Conservation (phyloP, 169 alveolate species). For the Babesia gibsoni region DNA sequence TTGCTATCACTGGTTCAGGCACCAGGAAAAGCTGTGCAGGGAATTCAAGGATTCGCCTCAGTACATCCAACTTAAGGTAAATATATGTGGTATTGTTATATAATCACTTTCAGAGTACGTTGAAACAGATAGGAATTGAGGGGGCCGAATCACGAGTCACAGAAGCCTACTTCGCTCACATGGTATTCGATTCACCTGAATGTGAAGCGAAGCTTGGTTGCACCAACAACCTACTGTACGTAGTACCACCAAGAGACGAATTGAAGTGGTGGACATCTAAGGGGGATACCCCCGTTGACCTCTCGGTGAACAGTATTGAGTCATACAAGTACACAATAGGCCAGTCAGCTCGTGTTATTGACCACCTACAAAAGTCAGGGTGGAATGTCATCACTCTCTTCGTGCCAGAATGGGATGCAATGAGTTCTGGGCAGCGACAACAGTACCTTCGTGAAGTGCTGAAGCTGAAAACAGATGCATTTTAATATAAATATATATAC, state of each 20-base stretch:
- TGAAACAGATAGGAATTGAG: slow-evolving; percentile 19
- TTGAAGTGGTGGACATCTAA: slow-evolving; percentile 31
- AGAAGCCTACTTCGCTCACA: slow-evolving; percentile 42
- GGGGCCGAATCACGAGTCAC: slow-evolving; percentile 43
- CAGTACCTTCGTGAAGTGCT: background rate
- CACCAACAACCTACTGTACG: background rate
- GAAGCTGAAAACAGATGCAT: background rate
- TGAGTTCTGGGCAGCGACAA: slow-evolving; percentile 1
- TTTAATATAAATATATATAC: background rate
- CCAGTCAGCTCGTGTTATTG: slow-evolving; percentile 15
- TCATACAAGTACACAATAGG: slow-evolving; percentile 16
- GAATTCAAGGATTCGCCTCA: slow-evolving; percentile 46
- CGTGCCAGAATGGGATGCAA: slow-evolving; percentile 25
- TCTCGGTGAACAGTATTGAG: slow-evolving; percentile 15
- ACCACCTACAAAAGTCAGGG: slow-evolving; percentile 40
- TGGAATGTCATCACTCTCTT: slow-evolving; percentile 19
- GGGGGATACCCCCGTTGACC: slow-evolving; percentile 1
- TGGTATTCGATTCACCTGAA: slow-evolving; percentile 21
- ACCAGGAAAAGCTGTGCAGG: slow-evolving; percentile 22
- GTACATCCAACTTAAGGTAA: slow-evolving; percentile 43
- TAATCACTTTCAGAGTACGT: slow-evolving; percentile 8
- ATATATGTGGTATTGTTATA: background rate
- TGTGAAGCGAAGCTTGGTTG: background rate
- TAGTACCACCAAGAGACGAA: slow-evolving; percentile 11
- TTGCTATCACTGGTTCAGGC: slow-evolving; percentile 56